Base-by-base conservation (phyloP, 1,139 yeast species). In the Pichia sp. region DNA sequence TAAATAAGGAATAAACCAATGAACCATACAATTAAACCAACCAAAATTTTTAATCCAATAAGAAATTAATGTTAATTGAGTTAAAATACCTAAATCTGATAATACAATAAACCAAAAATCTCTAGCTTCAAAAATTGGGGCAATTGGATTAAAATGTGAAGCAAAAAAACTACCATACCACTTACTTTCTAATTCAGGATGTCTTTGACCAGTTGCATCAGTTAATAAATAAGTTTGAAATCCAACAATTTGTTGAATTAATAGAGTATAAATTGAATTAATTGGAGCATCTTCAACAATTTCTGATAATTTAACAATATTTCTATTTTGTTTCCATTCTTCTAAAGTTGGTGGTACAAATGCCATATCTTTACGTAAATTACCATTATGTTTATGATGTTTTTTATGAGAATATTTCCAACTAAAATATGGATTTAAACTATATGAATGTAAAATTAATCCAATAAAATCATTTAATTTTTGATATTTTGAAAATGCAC, bases 311-410 rank as follows among this genome's bases (percentile, higher is more conserved):
- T 70, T 69, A n/a, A 65, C 61, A 35, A 64, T 72, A 31, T 51
- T 49, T 43, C 68, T 64, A 32, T 57, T 57, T 51, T 66, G 62
- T 54, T 76, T 62, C 55, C 71, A 70, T 49, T 82, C 76, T 58
- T 76, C 75, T 43, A 83, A 77, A 32, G 43, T 45, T 61, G 73
- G 71, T 50, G 95, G 95, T 43, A 86, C 76, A 60, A 84, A 86
- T 43, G 85, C 95, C 79, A 82, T 86, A 64, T 86, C 95, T 61
- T 84, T 74, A 47, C 82, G 73, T 63, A 86, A 63, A 65, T 86
- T 86, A 54, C 92, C 94, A 40, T 95, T 86, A 46, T 87, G 86
- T 72, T 86, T 85, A 72, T 86, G 95, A 69, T 86, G 95, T 68
- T 82, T 85, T 43, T 85, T 76, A 65, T 86, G 95, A 40, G 86